Evolutionary conservation across 2,329 filamentous ascomycete genomes (phyloP).

Genomic region (Apiospora aurea): DNA sequence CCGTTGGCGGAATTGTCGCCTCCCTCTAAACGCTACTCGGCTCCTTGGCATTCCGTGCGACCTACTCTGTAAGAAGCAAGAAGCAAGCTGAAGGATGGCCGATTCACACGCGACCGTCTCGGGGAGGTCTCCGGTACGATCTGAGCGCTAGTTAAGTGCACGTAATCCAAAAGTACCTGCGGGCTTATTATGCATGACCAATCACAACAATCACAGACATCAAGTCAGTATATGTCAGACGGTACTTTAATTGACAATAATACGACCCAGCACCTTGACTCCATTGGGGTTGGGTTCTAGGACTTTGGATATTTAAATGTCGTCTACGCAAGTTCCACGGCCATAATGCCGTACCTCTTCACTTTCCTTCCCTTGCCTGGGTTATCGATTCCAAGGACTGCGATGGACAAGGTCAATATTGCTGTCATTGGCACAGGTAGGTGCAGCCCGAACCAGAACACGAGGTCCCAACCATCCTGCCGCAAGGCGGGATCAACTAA

Average conservation of each 20-base stretch:
- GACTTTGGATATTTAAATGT: neutral
- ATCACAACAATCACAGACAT: neutral
- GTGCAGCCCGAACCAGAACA: slow-evolving; percentile 7
- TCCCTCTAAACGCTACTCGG: neutral
- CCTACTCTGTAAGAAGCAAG: neutral
- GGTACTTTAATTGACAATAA: neutral
- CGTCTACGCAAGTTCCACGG: neutral
- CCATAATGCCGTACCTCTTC: neutral
- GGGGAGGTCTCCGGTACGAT: neutral
- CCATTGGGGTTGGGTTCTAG: neutral
- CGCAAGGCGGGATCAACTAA: neutral
- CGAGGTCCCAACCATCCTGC: neutral
- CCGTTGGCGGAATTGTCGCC: neutral
- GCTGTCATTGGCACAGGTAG: slow-evolving; percentile 41
- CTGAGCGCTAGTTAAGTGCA: neutral
- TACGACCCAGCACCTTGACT: neutral
- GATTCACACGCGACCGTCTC: no score
- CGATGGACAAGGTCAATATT: slow-evolving; percentile 31
- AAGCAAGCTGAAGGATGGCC: neutral
- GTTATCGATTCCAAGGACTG: neutral
- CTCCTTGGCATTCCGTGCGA: neutral
- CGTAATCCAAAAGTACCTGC: neutral
- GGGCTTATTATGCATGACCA: neutral
- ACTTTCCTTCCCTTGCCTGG: neutral
- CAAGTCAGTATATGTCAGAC: neutral